Base-by-base conservation (phyloP, 1,139 yeast genomes). In the Saccharomycopsis crataegensis region DNA sequence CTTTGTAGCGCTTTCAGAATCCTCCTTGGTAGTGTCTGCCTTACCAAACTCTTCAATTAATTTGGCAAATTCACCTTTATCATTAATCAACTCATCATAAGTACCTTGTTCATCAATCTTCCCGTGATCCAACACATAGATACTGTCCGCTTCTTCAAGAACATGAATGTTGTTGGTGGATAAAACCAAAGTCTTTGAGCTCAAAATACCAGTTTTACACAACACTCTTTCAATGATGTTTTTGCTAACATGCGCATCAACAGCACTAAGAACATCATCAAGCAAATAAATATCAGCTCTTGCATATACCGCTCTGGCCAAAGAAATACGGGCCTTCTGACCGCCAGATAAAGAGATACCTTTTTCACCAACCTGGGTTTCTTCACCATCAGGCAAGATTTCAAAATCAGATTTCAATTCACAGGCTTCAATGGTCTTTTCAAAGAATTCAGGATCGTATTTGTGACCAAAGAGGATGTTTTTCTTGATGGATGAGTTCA, bases 281-380 rank as follows among this genome's bases (percentile, higher is more conserved):
- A 89, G 70, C 46, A 89, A 69, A 62, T 85, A 86, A 17, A 89
- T 76, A 64, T 89, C 96, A 0, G 95, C 86, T 53, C 96, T 75
- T 6, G 94, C 77, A 64, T 88, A 89, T 1, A 89, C 94, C 2
- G 96, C 96, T 63, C 96, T 78, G 0, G 96, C 96, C 53, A 89
- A 73, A 9, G 93, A 79, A 37, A 89, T 76, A 64, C 96, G 78
- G 0, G 96, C 96, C 70, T 87, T 89, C 67, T 89, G 96, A 28
- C 96, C 96, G 51, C 96, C 96, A 22, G 94, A 85, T 53, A 89
- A 74, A 1, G 95, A 83, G 52, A 89, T 87, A 54, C 96, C 96
- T 64, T 87, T 86, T 67, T 89, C 96, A 52, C 96, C 96, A 54
- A 89, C 96, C 60, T 85, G 79, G 1, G 96, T 87, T 50, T 74